phyloP scores from a whole-genome alignment of 257 asterid species.

The Nicotiana sylvestris region DNA sequence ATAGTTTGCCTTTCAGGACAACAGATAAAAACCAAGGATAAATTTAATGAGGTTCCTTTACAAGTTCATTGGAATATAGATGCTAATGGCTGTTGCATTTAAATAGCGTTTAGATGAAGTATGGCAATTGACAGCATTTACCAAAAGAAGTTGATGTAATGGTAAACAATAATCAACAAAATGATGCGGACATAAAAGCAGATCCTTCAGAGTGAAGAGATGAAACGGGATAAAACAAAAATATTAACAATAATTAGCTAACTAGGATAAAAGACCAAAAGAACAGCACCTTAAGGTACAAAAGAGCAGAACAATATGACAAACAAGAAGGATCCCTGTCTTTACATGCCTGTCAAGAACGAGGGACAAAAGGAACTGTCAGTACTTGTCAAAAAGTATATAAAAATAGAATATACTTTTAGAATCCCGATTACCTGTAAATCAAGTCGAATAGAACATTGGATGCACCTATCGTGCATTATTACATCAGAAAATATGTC shows the following conservation, averaged over 20 bases:
- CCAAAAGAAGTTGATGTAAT: not conserved
- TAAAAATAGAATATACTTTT: not conserved
- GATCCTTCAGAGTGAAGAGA: not conserved
- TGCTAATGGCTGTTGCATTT: not conserved
- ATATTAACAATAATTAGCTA: not conserved
- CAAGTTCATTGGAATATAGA: not conserved
- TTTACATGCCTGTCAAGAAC: constrained; percentile 31
- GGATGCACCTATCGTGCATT: constrained; percentile 34
- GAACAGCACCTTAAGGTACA: constrained; percentile 37
- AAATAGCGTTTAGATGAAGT: not conserved
- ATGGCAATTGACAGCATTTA: not conserved
- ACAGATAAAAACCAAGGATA: not conserved
- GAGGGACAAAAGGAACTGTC: not conserved
- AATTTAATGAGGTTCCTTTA: not conserved
- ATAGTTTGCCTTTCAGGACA: not conserved
- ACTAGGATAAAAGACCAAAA: not conserved
- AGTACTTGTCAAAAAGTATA: not conserved
- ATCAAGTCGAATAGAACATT: constrained; percentile 42
- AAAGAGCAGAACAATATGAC: constrained; percentile 40
- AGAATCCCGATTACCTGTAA: constrained; percentile 22
- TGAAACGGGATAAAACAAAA: not conserved
- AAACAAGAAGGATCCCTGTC: constrained; percentile 48
- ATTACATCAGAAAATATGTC: constrained; percentile 40
- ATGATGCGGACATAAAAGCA: not conserved
- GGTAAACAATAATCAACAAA: not conserved